Evolutionary conservation across 805 yeast species (phyloP), one percentile per base, ranked within the genome.

Genomic region (Saturnispora gosingensis): DNA sequence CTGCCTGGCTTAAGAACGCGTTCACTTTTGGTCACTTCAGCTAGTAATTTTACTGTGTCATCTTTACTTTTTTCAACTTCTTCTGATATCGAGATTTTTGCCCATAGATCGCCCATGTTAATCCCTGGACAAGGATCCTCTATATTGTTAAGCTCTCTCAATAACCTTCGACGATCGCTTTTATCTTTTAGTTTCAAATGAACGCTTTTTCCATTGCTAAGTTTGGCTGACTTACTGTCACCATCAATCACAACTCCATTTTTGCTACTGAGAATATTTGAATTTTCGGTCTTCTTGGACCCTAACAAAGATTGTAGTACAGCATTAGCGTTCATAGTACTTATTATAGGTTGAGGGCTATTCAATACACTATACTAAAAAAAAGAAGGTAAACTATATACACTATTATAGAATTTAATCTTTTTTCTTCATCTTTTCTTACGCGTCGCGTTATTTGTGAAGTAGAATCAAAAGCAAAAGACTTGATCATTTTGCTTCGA

Each of bases 401-500:
- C 22, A 18, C 6, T 9, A 9, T n/a, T 5, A 9, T 13, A 7
- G 13, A 18, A 18, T 10, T 38, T 13, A 38, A 38, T 20, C 22
- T 38, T 38, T 18, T 16, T 38, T 18, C 11, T 18, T 38, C 22
- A 20, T 22, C n/a, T 13, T 22, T 40, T 39, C 16, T 30, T 16
- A 45, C 47, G 47, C 47, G 47, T 45, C 47, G 36, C 42, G 42
- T 38, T 38, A 11, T 20, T 38, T 38, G 10, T 38, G 7, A 18
- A 18, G 42, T 15, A 11, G 27, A 25, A 4, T 53, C 56, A 68
- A 42, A 69, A 69, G 47, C 69, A 65, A 46, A 69, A 69, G 42
- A 69, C 68, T 59, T 68, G 72, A 49, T 68, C 72, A 40, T 64
- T 64, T 53, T 59, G 64, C 13, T 61, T 56, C 0, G 72, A 68